Evolutionary conservation across 345 rosid genomes (phyloP).

Genomic region (Linum trigynum): DNA sequence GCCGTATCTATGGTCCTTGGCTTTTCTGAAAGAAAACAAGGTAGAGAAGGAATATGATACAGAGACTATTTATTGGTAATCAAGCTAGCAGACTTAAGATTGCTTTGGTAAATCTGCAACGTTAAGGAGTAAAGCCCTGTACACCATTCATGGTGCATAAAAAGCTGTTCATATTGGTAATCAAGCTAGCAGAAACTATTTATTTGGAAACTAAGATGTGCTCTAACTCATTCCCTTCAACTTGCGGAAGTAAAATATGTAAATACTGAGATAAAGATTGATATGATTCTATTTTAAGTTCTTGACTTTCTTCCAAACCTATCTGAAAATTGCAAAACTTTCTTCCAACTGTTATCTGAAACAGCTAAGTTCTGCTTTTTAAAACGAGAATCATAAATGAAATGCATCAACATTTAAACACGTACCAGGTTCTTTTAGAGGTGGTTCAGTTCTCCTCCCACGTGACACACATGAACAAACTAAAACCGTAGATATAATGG

Average conservation of each 20-base stretch:
- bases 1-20: conserved; percentile 40
- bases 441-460: conserved; percentile 40
- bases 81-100: no score
- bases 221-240: not conserved
- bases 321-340: not conserved
- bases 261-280: no score
- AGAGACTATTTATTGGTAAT: no score
- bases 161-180: not conserved
- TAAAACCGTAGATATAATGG: conserved; percentile 45
- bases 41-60: not conserved
- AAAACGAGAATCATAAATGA: not conserved
- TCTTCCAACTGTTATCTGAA: not conserved
- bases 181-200: not conserved
- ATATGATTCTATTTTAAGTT: no score
- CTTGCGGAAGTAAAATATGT: no score
- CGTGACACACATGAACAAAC: conserved; percentile 53
- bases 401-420: conserved; percentile 13
- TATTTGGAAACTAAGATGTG: not conserved
- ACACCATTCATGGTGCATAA: not conserved
- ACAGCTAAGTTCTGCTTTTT: not conserved
- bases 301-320: no score
- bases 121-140: not conserved
- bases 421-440: conserved; percentile 51
- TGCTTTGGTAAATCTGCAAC: not conserved
- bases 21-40: conserved; percentile 39